Percentiles rank a stretch among this genome's conserved stretches.
These are phyloP conservation scores for Cinnamomum micranthum DNA, from an alignment of 164 flowering plant genomes.

Conservation along the genomic window DNA sequence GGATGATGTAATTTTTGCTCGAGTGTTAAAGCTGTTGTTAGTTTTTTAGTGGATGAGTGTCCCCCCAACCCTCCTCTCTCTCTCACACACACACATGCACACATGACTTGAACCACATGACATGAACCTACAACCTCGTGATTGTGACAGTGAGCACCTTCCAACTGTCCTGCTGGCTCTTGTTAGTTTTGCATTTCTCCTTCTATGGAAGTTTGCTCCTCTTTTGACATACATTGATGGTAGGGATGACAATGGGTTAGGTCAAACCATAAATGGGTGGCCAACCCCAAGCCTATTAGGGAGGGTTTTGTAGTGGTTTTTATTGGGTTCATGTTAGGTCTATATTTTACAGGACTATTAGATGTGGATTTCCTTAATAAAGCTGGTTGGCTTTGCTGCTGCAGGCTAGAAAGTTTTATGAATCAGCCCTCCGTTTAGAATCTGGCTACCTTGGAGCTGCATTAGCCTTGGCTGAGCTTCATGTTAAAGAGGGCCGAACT, in stretches of 20 bases:
- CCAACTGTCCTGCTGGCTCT: not conserved
- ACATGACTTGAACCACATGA: no score
- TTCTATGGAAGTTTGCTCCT: not conserved
- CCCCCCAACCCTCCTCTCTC: no score
- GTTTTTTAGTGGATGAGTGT: no score
- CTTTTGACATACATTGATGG: not conserved
- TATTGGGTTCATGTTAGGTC: no score
- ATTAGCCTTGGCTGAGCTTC: conserved; percentile 91
- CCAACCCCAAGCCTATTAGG: not conserved
- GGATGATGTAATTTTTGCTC: no score
- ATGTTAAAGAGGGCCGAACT: conserved; percentile 81
- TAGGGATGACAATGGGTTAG: no score
- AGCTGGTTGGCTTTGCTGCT: not conserved
- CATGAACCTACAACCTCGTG: no score
- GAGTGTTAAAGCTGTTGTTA: no score
- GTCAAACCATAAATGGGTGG: no score
- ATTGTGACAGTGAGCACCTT: not conserved
- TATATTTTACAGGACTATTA: no score
- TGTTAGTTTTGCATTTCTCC: not conserved
- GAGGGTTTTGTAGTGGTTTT: not conserved
- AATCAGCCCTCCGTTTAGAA: conserved; percentile 92
- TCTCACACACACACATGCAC: no score
- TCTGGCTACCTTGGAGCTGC: conserved; percentile 98
- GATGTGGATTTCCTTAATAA: not conserved
- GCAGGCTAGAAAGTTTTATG: conserved; percentile 94